Evolutionary conservation across 1,284 basidiomycete species (phyloP), one percentile per base, ranked within the genome.

Genomic region (Ganoderma sp.): DNA sequence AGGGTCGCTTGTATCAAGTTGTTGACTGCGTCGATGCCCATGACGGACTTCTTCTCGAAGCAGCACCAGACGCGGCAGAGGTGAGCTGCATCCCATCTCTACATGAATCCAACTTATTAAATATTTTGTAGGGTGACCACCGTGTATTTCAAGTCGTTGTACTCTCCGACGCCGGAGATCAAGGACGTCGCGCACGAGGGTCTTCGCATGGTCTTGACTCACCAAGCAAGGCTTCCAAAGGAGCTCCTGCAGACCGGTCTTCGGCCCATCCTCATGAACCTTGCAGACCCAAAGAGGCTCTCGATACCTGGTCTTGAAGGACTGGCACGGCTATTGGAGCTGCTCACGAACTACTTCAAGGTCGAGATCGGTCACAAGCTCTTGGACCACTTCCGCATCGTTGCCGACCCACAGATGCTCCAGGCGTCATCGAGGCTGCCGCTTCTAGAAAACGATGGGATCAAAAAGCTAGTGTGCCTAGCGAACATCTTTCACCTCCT

Each of bases 341-440:
- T 99, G 8, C 82, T 99, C 66, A 98, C 97, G 60, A 99, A 98
- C 79, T 99, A 99, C 82, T 99, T 99, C 90, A 99, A 99, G 80
- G 97, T 99, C 56, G 98, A 99, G 82, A 99, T 99, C 73, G 98
- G 98, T 10, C 90, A 95, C 79, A 99, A 99, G 82, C 88, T 99
- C 9, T 85, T 99, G 19, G 97, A 99, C 76, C 98, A 99, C 80
- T 98, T 97, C 83, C 90, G 92, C 62, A 90, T 92, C 43, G 91
- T 98, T 22, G 94, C 96, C 41, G 93, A 95, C 75, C 89, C 91
- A 48, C 90, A 93, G 74, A 90, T 94, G 84, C 84, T 97, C n/a
- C 87, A 88, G 68, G 88, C 88, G 60, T 91, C 95, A 0, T 90
- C 95, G 0, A 87, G 89, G 67, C 84, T 92, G 6, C 93, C 96